Conservation (phyloP, 2,329 filamentous ascomycete genomes). For the Pyricularia sp. region DNA sequence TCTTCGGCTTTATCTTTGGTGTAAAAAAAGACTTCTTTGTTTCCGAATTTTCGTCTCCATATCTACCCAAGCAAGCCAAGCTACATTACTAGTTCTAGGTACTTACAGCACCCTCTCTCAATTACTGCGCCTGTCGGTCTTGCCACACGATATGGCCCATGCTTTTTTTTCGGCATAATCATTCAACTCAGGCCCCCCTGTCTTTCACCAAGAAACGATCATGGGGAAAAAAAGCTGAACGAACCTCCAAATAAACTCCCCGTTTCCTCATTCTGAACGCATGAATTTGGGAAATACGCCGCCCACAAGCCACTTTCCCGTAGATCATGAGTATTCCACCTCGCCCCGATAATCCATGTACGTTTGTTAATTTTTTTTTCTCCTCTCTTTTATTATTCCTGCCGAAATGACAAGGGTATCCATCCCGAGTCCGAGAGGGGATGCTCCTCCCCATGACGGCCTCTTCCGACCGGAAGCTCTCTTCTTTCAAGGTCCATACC, state of each 20-base stretch:
- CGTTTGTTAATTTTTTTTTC: neutral
- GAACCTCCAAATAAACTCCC: neutral
- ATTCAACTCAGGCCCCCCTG: neutral
- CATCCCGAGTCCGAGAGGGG: neutral
- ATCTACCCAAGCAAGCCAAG: too few species aligned
- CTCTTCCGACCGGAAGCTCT: neutral
- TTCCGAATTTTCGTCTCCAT: too few species aligned
- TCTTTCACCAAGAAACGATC: neutral
- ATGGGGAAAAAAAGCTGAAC: neutral
- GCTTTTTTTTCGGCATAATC: neutral
- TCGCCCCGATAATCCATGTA: neutral
- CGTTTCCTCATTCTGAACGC: neutral
- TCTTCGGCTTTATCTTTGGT: too few species aligned
- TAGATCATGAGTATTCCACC: neutral
- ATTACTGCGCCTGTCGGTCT: neutral
- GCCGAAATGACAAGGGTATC: neutral
- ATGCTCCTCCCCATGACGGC: neutral
- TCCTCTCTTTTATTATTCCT: neutral
- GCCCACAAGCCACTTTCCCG: slow-evolving; percentile 1
- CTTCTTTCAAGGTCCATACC: neutral
- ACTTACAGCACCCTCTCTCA: too few species aligned
- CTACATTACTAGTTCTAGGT: too few species aligned
- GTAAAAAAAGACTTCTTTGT: neutral
- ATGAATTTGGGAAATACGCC: slow-evolving; percentile 5
- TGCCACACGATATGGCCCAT: neutral